A percentile compares a stretch with the other conserved stretches of the same genome.
phyloP scores from a whole-genome alignment of 495 filamentous ascomycete genomes.

The Hypoxylon lenormandii region DNA sequence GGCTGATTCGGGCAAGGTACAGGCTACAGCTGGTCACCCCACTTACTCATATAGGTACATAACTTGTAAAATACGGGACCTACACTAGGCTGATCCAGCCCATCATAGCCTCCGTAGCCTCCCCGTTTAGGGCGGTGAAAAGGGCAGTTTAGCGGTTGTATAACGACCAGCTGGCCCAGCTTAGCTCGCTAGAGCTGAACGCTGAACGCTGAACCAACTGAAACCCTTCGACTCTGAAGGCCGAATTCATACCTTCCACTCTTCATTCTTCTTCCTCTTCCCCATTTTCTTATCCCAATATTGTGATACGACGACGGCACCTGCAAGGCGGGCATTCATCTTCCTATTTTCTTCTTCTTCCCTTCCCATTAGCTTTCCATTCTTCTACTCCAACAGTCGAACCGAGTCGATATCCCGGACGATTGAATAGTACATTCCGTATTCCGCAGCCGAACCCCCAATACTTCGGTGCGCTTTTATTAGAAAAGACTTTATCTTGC shows the following conservation, averaged over 20 bases:
- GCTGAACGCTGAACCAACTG: not conserved
- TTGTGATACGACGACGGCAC: slow-evolving; percentile 32
- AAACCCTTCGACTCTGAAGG: too few species aligned
- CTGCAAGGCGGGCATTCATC: slow-evolving; percentile 43
- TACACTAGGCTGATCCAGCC: too few species aligned
- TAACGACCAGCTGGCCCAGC: slow-evolving; percentile 5
- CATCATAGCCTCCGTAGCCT: too few species aligned
- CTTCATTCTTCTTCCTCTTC: slow-evolving; percentile 22
- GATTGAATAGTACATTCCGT: slow-evolving; percentile 21
- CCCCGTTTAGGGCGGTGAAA: slow-evolving; percentile 2
- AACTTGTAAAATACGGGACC: too few species aligned
- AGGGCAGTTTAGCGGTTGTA: not conserved
- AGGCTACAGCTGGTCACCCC: not conserved
- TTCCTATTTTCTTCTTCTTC: slow-evolving; percentile 17
- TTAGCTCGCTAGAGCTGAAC: slow-evolving; percentile 15
- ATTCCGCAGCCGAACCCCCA: slow-evolving; percentile 11
- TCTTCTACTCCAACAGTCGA: slow-evolving; percentile 14
- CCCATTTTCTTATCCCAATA: slow-evolving; percentile 22
- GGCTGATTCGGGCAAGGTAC: slow-evolving; percentile 31
- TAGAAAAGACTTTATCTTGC: slow-evolving; percentile 23
- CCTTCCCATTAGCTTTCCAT: slow-evolving; percentile 7
- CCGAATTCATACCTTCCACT: slow-evolving; percentile 9
- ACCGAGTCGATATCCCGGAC: slow-evolving; percentile 11
- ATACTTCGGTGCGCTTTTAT: slow-evolving; percentile 9
- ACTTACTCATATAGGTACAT: too few species aligned